Base-by-base conservation (phyloP, 129 eudicot genomes). In the Escallonia rubra region DNA sequence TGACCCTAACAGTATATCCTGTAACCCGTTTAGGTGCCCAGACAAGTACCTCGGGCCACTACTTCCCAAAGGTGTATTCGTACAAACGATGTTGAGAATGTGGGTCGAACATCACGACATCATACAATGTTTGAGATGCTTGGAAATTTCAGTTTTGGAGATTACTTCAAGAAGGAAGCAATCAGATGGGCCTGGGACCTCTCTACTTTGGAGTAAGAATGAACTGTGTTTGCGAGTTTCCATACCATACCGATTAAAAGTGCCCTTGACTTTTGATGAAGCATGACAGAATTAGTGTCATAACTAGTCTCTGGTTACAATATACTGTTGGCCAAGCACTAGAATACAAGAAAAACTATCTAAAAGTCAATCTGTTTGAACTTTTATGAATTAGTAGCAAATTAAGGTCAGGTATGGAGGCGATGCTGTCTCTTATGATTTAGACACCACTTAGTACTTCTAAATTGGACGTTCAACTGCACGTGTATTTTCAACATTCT, bases 101-200 rank as follows among this genome's bases (percentile, higher is more conserved):
- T 93, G 47, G 99, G 99, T 12, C 81, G 83, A 72, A 93, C 96
- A 49, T 78, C 96, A 53, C 82, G 99, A 43, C 99, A 93, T 68
- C 99, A 93, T 43, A 93, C 99, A 6, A 84, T 93, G 69, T 93
- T 93, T 84, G 96, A 89, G 70, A 93, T 93, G 99, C 91, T 89
- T 67, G 99, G 95, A 56, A 93, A 93, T 73, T 93, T 93, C 61
- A 93, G 96, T 69, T 93, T 93, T 78, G 99, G 99, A 70, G 99
- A 93, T 82, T 93, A 93, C 78, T 93, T 93, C 79, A 93, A 93
- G 84, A 88, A 79, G 57, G 99, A 89, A 71, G 95, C 96, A 49
- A 86, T 93, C 34, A 85, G 73, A 65, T 93, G 99, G 99, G 99
- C 99, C 7, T 93, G 99, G 99, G 99, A 93, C 72, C 92, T 93